Conservation (phyloP, 306 rosid species). For the Geum urbanum region DNA sequence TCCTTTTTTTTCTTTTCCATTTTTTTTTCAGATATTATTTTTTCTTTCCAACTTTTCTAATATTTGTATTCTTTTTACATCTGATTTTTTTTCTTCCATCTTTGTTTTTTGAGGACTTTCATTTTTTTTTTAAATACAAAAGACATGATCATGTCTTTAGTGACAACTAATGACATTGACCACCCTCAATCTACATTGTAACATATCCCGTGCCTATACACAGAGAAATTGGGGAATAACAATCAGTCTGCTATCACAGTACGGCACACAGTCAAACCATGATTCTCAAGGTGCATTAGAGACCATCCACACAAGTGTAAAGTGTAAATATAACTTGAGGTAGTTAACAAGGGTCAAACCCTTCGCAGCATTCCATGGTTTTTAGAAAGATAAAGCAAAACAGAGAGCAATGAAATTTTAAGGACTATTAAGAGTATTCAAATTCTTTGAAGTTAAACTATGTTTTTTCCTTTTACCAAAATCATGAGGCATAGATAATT, state of each 20-base stretch:
- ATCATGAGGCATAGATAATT: constrained; percentile 2
- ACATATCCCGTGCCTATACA: constrained; percentile 59
- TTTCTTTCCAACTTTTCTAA: constrained; percentile 17
- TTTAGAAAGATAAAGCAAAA: not conserved
- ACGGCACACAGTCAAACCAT: constrained; percentile 67
- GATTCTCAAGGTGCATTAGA: constrained; percentile 38
- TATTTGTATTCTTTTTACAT: not conserved
- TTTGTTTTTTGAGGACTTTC: constrained; percentile 15
- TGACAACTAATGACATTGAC: constrained; percentile 40
- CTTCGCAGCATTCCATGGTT: not conserved
- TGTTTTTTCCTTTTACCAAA: not conserved
- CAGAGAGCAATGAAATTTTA: not conserved
- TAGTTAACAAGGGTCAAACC: not conserved
- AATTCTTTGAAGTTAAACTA: not conserved
- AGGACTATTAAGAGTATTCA: not conserved
- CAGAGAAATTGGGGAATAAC: constrained; percentile 55
- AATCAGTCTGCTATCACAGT: constrained; percentile 88
- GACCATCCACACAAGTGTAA: constrained; percentile 29
- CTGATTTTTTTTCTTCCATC: constrained; percentile 31
- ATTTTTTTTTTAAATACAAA: constrained; percentile 15
- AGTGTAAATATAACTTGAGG: not conserved
- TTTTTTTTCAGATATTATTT: not conserved
- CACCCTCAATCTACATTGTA: constrained; percentile 46
- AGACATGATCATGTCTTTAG: constrained; percentile 27
- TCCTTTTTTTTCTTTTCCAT: not conserved